These are phyloP conservation scores for Microcos paniculata DNA, from an alignment of 345 rosid genomes.

Conservation along the genomic window DNA sequence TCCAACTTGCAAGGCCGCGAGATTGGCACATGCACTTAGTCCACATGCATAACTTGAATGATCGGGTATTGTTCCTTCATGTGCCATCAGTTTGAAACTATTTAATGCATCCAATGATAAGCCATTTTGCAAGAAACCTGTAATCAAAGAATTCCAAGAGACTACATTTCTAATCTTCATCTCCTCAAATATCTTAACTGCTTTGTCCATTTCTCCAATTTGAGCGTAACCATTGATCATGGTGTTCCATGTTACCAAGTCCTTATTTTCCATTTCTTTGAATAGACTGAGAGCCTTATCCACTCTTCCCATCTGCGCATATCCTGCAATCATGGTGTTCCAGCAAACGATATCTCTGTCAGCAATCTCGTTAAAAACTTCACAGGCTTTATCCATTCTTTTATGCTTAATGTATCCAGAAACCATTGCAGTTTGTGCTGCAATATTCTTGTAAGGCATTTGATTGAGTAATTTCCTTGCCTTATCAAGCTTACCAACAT, in stretches of 20 bases:
- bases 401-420: slow-evolving; percentile 57
- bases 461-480: slow-evolving; percentile 48
- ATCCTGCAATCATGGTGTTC: slow-evolving; percentile 81
- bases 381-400: slow-evolving; percentile 51
- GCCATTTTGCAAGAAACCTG: slow-evolving; percentile 69
- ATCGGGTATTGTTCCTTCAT: slow-evolving; percentile 65
- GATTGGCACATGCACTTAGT: slow-evolving; percentile 74
- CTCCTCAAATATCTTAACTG: slow-evolving; percentile 47
- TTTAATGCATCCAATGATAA: slow-evolving; percentile 57
- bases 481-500: slow-evolving; percentile 64
- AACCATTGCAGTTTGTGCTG: slow-evolving; percentile 62
- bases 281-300: slow-evolving; percentile 53
- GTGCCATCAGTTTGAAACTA: slow-evolving; percentile 70
- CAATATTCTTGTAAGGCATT: slow-evolving; percentile 26
- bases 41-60: slow-evolving; percentile 75
- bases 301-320: slow-evolving; percentile 64
- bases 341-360: slow-evolving; percentile 49
- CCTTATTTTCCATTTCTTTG: slow-evolving; percentile 39
- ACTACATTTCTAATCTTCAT: slow-evolving; percentile 46
- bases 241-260: slow-evolving; percentile 85
- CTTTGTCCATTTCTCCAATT: slow-evolving; percentile 54
- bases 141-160: slow-evolving; percentile 87
- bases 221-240: slow-evolving; percentile 54
- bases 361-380: slow-evolving; percentile 40
- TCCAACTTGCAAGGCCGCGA: slow-evolving; percentile 77